phyloP scores from a whole-genome alignment of 768 basidiomycete species.

The Naganishia vishniacii region DNA sequence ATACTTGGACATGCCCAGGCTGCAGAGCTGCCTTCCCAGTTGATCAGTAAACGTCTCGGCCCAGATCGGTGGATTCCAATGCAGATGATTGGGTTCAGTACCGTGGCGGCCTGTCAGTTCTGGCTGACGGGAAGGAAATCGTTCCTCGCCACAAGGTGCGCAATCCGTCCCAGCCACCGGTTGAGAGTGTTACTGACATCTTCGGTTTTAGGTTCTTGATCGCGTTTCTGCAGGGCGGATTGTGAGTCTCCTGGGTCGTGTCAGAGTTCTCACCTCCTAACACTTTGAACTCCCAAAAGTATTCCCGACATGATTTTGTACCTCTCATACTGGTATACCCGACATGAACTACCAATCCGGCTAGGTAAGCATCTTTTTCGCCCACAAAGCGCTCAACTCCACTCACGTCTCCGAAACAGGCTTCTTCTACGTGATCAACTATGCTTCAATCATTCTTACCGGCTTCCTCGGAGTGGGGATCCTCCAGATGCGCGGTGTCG shows the following conservation, averaged over 20 bases:
- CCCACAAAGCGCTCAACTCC: no score
- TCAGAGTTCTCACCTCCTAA: constrained; percentile 47
- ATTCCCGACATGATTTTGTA: constrained; percentile 61
- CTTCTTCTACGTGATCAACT: constrained; percentile 63
- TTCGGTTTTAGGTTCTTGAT: constrained; percentile 33
- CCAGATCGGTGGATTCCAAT: constrained; percentile 56
- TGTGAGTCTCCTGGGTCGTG: constrained; percentile 39
- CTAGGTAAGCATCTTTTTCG: constrained; percentile 52
- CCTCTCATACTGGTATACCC: constrained; percentile 63
- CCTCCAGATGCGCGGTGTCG: constrained; percentile 55
- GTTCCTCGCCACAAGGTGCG: constrained; percentile 54
- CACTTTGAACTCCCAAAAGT: constrained; percentile 41
- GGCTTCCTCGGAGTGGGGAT: constrained; percentile 66
- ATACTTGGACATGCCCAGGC: constrained; percentile 23
- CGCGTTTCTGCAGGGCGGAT: constrained; percentile 58
- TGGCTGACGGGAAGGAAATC: constrained; percentile 57
- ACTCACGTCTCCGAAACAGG: no score
- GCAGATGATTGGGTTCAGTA: constrained; percentile 53
- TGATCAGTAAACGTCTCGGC: constrained; percentile 63
- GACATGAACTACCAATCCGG: constrained; percentile 59
- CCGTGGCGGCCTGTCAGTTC: constrained; percentile 58
- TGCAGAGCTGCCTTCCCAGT: constrained; percentile 65
- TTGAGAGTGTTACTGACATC: background rate
- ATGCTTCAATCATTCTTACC: constrained; percentile 55
- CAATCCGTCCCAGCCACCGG: no score